A percentile compares a stretch with the other conserved stretches of the same genome.
These are phyloP conservation scores for Solanum chmielewskii DNA, from an alignment of 257 asterid species.

Conservation along the genomic window DNA sequence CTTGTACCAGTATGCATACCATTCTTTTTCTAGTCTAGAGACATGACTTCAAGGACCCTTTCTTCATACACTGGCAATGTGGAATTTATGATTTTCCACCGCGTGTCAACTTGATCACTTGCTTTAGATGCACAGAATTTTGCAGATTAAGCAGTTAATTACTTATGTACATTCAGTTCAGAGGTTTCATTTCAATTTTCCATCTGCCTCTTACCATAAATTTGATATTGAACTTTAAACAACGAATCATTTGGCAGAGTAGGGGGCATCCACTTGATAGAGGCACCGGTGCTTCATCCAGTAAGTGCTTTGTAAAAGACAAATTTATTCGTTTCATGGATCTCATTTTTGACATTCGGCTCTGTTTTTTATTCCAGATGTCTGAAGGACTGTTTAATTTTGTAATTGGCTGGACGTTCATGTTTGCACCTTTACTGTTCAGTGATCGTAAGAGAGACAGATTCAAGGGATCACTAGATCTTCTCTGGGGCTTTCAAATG, in stretches of 20 bases:
- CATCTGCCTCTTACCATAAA: not conserved
- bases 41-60: not conserved
- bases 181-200: not conserved
- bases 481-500: conserved; percentile 82
- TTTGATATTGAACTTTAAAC: not conserved
- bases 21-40: not conserved
- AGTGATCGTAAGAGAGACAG: conserved; percentile 66
- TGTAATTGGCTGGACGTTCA: conserved; percentile 85
- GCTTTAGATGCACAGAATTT: not conserved
- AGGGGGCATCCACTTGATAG: conserved; percentile 80
- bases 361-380: conserved; percentile 34
- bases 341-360: conserved; percentile 2
- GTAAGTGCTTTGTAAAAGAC: conserved; percentile 18
- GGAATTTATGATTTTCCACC: not conserved
- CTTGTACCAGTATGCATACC: not conserved
- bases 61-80: not conserved
- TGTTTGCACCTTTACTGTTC: conserved; percentile 86
- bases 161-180: not conserved
- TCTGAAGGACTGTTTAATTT: conserved; percentile 95
- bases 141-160: not conserved
- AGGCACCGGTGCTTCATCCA: conserved; percentile 79
- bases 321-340: not conserved
- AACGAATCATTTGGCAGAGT: conserved; percentile 51
- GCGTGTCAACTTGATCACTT: not conserved
- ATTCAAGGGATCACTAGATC: conserved; percentile 64